Evolutionary conservation across 2,329 filamentous ascomycete genomes (phyloP), one percentile per base, ranked within the genome.

Genomic region (Amesomyces nigricolor): DNA sequence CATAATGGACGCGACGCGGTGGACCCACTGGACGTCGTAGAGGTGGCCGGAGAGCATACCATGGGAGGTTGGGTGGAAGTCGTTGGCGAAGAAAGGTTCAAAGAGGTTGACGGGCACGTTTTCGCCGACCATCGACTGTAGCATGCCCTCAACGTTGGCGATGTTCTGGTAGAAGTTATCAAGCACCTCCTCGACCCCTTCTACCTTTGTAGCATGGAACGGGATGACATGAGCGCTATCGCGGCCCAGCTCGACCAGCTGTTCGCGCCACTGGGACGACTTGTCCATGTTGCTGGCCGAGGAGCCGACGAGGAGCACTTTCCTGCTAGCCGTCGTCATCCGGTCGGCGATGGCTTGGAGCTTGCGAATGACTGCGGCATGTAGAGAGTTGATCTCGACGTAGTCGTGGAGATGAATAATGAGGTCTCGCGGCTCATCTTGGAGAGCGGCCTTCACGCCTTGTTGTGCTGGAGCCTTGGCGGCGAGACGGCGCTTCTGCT

Each of bases 401-500:
- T 90, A 88, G 67, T 97, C 89, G 66, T 88, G 82, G 11, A 96
- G 73, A 63, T 89, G 89, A 39, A 95, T 76, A 56, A 97, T 85
- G 7, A 91, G 77, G 42, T 53, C 46, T 30, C 56, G 55, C 16
- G 54, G n/a, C 53, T 26, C 29, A 11, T 29, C 44, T 2, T 26
- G 10, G 4, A 19, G 7, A 11, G 30, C 17, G 13, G 26, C 16
- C 11, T n/a, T 29, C 14, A 5, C 6, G 52, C 58, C 29, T 60
- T 19, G 26, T n/a, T 62, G 10, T 10, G 19, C 5, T 35, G 11
- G 49, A 11, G 47, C 35, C 39, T 16, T 47, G 40, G 17, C 30
- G 5, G 26, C 30, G 35, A 16, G 3, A 51, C 22, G 17, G 19
- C 17, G 68, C 54, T 70, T 72, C 17, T 66, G 54, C 26, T 78